These are phyloP conservation scores for Laguncularia racemosa DNA, from an alignment of 345 rosid genomes.

Conservation along the genomic window DNA sequence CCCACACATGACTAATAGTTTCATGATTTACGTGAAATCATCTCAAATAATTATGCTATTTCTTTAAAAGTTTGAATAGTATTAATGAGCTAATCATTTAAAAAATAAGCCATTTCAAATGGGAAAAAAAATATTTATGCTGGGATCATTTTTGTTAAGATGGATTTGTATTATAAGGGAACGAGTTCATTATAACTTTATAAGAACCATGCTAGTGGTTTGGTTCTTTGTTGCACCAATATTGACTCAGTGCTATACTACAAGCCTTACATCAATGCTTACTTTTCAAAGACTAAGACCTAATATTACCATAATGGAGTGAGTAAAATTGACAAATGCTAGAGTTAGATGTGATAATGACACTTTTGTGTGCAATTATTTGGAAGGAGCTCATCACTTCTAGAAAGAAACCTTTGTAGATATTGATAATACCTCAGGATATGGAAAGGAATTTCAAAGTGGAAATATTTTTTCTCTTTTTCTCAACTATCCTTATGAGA, in stretches of 20 bases:
- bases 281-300: conserved; percentile 30
- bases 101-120: no score
- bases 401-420: conserved; percentile 10
- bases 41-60: no score
- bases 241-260: conserved; percentile 48
- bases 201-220: conserved; percentile 35
- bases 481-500: conserved; percentile 42
- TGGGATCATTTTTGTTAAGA: background rate
- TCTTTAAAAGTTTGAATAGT: no score
- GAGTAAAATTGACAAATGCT: conserved; percentile 15
- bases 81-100: no score
- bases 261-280: conserved; percentile 42
- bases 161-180: conserved; percentile 27
- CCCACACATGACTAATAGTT: no score
- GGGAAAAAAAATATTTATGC: no score
- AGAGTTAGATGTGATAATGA: conserved; percentile 37
- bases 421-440: conserved; percentile 11
- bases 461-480: conserved; percentile 32
- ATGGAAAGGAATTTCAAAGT: conserved; percentile 11
- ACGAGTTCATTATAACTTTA: conserved; percentile 22
- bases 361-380: conserved; percentile 32
- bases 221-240: conserved; percentile 58
- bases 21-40: no score
- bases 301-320: conserved; percentile 20
- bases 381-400: conserved; percentile 20